phyloP scores from a whole-genome alignment of 208 protist genomes.

The Trichomonas vaginalis region DNA sequence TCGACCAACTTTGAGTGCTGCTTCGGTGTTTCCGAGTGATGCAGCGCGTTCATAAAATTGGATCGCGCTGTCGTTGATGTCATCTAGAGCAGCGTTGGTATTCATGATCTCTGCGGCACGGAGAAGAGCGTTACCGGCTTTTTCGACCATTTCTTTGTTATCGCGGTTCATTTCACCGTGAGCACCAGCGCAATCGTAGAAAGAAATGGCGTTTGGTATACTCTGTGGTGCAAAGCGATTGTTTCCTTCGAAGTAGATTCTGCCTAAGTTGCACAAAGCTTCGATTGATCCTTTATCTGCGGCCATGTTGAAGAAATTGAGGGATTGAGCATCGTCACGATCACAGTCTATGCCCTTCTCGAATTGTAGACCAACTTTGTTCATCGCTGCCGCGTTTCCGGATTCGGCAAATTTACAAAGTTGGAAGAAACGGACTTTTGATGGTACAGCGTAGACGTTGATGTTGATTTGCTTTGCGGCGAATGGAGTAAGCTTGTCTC shows the following conservation, averaged over 20 bases:
- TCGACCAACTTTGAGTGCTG: neutral
- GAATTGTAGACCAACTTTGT: neutral
- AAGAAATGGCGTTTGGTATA: neutral
- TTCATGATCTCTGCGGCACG: slow-evolving; percentile 48
- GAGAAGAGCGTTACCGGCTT: slow-evolving; percentile 1
- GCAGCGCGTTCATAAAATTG: neutral
- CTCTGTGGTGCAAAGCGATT: neutral
- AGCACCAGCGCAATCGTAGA: neutral
- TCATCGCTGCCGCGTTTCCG: neutral
- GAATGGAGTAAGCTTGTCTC: neutral
- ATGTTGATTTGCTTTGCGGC: neutral
- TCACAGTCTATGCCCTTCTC: neutral
- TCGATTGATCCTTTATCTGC: neutral
- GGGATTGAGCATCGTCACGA: neutral
- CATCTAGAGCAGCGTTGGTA: neutral
- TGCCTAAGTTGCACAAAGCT: neutral
- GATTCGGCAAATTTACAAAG: neutral
- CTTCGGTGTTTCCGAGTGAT: neutral
- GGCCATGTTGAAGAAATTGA: neutral
- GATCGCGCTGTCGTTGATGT: neutral
- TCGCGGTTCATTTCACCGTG: neutral
- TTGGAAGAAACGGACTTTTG: neutral
- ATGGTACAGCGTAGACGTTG: neutral
- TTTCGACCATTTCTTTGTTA: neutral
- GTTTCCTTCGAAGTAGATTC: neutral